Conservation (phyloP, 148 eudicot species). For the Rhododendron griersonianum region DNA sequence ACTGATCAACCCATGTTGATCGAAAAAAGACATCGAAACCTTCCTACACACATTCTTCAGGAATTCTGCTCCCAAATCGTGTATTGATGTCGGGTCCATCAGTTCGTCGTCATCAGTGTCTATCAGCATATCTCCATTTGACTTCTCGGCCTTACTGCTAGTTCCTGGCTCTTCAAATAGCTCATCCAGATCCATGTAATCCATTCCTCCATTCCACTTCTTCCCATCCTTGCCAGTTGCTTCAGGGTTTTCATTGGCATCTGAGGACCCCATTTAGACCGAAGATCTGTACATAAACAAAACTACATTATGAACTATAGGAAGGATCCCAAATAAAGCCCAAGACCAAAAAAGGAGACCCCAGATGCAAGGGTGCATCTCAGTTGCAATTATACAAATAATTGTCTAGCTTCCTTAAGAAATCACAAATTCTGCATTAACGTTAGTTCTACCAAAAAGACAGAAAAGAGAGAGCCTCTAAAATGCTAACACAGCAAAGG, state of each 20-base stretch:
- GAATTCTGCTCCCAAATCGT: constrained; percentile 44
- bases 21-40: constrained; percentile 66
- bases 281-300: constrained; percentile 6
- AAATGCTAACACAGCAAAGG: background rate
- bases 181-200: constrained; percentile 42
- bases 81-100: constrained; percentile 25
- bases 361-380: background rate
- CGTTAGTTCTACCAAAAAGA: background rate
- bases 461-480: background rate
- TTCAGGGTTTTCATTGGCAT: constrained; percentile 27
- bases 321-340: background rate
- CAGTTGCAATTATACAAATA: background rate
- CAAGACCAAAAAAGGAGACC: background rate
- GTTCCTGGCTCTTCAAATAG: constrained; percentile 41
- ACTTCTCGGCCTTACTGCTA: constrained; percentile 37
- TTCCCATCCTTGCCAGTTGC: constrained; percentile 34
- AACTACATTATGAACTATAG: background rate
- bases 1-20: constrained; percentile 71
- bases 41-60: constrained; percentile 60
- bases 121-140: constrained; percentile 30
- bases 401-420: background rate
- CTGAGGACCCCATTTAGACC: constrained; percentile 24
- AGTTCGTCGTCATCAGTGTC: constrained; percentile 47
- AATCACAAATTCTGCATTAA: background rate
- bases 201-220: constrained; percentile 19